These are phyloP conservation scores for Bombardia bombarda DNA, from an alignment of 495 filamentous ascomycete species.

Conservation along the genomic window DNA sequence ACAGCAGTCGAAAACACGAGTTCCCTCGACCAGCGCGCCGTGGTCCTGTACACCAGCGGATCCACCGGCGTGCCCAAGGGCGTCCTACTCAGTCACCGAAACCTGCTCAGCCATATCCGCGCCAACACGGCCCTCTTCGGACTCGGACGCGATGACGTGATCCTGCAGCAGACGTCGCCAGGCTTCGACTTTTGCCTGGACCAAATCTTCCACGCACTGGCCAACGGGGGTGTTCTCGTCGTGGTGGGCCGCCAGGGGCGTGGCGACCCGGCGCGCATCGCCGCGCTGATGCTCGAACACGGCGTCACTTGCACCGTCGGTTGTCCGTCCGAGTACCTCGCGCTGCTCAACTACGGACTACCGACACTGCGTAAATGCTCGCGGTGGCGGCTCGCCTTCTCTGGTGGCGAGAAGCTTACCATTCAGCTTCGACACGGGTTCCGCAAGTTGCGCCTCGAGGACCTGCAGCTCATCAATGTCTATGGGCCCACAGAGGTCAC, in stretches of 20 bases:
- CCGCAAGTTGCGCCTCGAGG: neutral
- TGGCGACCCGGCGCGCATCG: slow-evolving; percentile 5
- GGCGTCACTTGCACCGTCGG: slow-evolving; percentile 9
- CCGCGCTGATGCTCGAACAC: slow-evolving; percentile 2
- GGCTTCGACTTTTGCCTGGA: slow-evolving; percentile 15
- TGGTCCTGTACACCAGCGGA: slow-evolving; percentile 32
- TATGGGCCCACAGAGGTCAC: slow-evolving; percentile 16
- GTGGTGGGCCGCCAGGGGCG: slow-evolving; percentile 4
- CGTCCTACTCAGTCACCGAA: slow-evolving; percentile 18
- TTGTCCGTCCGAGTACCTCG: slow-evolving; percentile 13
- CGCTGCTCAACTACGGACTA: slow-evolving; percentile 3
- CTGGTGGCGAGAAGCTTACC: slow-evolving; percentile 6
- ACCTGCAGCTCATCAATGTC: slow-evolving; percentile 11
- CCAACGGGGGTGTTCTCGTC: slow-evolving; percentile 7
- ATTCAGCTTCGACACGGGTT: neutral
- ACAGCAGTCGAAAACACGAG: neutral
- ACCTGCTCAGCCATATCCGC: neutral
- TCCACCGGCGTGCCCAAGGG: slow-evolving; percentile 34
- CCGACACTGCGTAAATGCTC: neutral
- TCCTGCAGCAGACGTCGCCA: slow-evolving; percentile 13
- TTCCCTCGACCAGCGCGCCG: slow-evolving; percentile 9
- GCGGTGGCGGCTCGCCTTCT: slow-evolving; percentile 1
- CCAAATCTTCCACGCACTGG: slow-evolving; percentile 10
- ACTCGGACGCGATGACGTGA: slow-evolving; percentile 1
- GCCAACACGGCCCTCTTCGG: neutral